A percentile compares a stretch with the other conserved stretches of the same genome.
phyloP scores from a whole-genome alignment of 257 asterid genomes.

The Gynochthodes officinalis region DNA sequence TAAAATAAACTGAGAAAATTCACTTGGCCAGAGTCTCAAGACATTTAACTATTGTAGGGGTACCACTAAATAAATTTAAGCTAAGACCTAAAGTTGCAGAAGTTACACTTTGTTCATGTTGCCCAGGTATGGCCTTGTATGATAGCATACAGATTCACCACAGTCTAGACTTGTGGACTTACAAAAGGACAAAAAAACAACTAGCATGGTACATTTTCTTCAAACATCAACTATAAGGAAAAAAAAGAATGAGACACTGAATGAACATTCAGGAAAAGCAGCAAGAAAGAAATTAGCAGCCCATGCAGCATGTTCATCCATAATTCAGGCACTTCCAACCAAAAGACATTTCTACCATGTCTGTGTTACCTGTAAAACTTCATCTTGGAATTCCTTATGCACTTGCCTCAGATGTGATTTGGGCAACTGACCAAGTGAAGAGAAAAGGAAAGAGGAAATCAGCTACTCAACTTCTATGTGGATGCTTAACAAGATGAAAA shows the following conservation, averaged over 20 bases:
- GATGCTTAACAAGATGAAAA: not conserved
- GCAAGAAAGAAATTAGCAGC: not conserved
- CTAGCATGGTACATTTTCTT: not conserved
- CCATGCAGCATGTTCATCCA: not conserved
- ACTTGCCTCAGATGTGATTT: constrained; percentile 76
- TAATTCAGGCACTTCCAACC: not conserved
- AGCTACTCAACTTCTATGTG: not conserved
- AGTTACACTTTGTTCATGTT: not conserved
- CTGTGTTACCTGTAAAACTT: constrained; percentile 52
- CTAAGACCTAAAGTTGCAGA: not conserved
- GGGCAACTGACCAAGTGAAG: constrained; percentile 47
- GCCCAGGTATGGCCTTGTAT: not conserved
- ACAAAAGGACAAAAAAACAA: not conserved
- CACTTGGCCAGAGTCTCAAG: constrained; percentile 2
- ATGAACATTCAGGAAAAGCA: not conserved
- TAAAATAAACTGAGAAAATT: not conserved
- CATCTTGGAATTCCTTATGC: constrained; percentile 65
- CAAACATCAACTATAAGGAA: not conserved
- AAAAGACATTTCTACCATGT: constrained; percentile 13
- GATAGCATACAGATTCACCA: not conserved
- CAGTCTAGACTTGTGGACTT: not conserved
- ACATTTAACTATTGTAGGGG: not conserved
- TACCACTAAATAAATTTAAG: not conserved
- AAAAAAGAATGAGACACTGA: not conserved
- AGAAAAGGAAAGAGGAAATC: not conserved